Evolutionary conservation across 164 flowering plant species (phyloP), one percentile per base, ranked within the genome.

Genomic region (Tinospora cordifolia): DNA sequence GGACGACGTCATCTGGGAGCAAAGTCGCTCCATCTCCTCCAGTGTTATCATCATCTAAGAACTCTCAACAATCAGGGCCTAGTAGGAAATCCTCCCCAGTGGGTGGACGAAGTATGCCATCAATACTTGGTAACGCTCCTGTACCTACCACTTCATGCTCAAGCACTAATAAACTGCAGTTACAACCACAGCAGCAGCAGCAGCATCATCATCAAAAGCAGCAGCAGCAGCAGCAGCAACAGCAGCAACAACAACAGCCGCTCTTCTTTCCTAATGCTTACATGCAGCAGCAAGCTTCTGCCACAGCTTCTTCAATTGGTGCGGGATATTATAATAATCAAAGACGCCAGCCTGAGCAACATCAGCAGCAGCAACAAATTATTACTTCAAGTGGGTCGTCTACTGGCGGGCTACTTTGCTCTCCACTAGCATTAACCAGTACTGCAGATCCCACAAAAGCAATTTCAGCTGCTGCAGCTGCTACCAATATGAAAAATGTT

Each of bases 71-170:
- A 25, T 77, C 88, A 3, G 80, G 78, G 24, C 75, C 88, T 8
- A 75, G 75, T 63, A 79, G 83, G 74, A 91, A 87, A 73, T 89
- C 96, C 6, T 88, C 97, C 22, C 91, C 97, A 1, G 88, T 79
- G 49, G 83, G 87, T 68, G 84, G 88, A 12, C 81, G 85, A 72
- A 86, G 76, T 73, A 77, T 81, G 54, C 83, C 92, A 0, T 88
- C 96, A 15, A 80, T 85, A 2, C 90, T 84, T 5, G 87, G 97
- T 17, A 85, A 81, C 71, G 75, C 87, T 25, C 89, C 85, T 70
- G 68, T 77, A 17, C 66, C 76, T 62, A 75, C 85, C 3, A 64
- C 83, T 13, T 73, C 87, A 5, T 75, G 74, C 71, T 46, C 83
- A 1, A 81, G 26, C 11, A 25, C 26, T 2, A 1, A 21, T 19